Evolutionary conservation across 2,329 filamentous ascomycete species (phyloP).

Genomic region (Phyllosticta citriasiana): DNA sequence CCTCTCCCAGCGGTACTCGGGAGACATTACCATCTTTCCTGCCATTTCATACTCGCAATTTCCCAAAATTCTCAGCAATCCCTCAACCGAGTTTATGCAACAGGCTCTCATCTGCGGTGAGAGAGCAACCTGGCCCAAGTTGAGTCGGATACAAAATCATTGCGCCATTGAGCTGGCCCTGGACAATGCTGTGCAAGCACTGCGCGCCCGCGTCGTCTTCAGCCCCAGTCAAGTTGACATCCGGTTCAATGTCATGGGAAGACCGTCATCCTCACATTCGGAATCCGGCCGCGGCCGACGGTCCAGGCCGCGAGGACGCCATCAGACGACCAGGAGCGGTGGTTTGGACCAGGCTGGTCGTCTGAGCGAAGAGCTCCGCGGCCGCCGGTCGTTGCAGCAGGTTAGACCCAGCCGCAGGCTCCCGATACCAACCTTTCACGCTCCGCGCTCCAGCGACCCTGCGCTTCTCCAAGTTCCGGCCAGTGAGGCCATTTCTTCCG

Average conservation of each 20-base stretch:
- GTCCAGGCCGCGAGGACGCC: background rate
- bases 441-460: conserved; percentile 5
- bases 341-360: background rate
- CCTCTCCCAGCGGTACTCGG: conserved; percentile 82
- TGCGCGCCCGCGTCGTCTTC: conserved; percentile 60
- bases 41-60: conserved; percentile 66
- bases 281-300: conserved; percentile 5
- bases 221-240: conserved; percentile 49
- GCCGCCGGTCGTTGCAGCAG: background rate
- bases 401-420: background rate
- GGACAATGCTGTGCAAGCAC: conserved; percentile 60
- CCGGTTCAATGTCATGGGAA: conserved; percentile 17
- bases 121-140: conserved; percentile 81
- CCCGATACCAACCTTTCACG: background rate
- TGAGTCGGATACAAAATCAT: conserved; percentile 75
- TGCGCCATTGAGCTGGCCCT: conserved; percentile 82
- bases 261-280: conserved; percentile 13
- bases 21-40: conserved; percentile 89
- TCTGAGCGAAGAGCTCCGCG: background rate
- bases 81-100: conserved; percentile 77
- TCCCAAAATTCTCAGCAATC: conserved; percentile 70
- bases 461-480: conserved; percentile 2
- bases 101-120: conserved; percentile 69
- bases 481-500: conserved; percentile 10
- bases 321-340: conserved; percentile 2